phyloP scores from a whole-genome alignment of 2,329 filamentous ascomycete genomes.

The Ceratocystis ficicola region DNA sequence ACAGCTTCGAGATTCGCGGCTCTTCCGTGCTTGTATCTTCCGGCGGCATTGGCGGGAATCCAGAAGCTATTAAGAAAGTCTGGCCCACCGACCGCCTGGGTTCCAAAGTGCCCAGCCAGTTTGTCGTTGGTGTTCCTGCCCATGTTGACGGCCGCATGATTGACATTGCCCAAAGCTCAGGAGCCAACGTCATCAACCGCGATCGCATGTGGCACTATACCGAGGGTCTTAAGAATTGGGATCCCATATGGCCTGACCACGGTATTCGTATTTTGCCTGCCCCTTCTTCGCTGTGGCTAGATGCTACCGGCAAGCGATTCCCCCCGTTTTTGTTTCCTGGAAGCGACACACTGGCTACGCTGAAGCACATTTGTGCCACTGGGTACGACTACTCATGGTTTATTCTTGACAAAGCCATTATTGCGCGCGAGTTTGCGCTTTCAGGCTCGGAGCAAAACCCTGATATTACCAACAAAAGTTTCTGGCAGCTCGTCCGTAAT shows the following conservation, averaged over 20 bases:
- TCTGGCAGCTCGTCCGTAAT: conserved; percentile 39
- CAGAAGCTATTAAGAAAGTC: conserved; percentile 45
- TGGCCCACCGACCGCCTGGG: conserved; percentile 49
- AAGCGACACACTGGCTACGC: conserved; percentile 44
- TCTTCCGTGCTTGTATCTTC: conserved; percentile 43
- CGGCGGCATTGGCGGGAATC: conserved; percentile 49
- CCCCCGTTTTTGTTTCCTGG: conserved; percentile 47
- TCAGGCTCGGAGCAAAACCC: conserved; percentile 54
- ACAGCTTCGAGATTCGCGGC: conserved; percentile 42
- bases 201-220: conserved; percentile 58
- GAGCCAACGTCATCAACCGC: conserved; percentile 46
- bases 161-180: conserved; percentile 40
- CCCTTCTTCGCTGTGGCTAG: conserved; percentile 51
- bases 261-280: conserved; percentile 50
- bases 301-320: conserved; percentile 46
- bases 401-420: conserved; percentile 45
- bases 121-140: conserved; percentile 49
- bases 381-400: conserved; percentile 55
- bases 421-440: conserved; percentile 49
- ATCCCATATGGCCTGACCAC: conserved; percentile 49
- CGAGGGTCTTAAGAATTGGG: conserved; percentile 50
- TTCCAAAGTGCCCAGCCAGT: conserved; percentile 41
- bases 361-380: conserved; percentile 47
- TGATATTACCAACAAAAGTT: conserved; percentile 46
- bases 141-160: conserved; percentile 56